phyloP scores from a whole-genome alignment of 202 grass and related monocot genomes.

The Thinopyrum obtusiflorum region DNA sequence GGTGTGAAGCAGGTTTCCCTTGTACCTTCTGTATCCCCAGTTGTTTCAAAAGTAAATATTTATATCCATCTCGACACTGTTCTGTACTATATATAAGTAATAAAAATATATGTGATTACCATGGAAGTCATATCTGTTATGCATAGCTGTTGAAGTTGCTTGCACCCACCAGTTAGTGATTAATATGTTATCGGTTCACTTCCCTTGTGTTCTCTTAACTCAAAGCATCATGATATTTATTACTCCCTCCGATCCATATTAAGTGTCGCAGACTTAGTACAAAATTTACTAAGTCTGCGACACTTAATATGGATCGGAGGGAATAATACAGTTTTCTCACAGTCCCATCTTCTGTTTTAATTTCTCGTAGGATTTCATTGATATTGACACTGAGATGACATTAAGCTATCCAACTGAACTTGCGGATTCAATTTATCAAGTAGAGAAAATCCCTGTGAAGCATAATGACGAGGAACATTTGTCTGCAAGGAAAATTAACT shows the following conservation, averaged over 20 bases:
- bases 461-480: constrained; percentile 30
- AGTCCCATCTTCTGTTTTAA: constrained; percentile 16
- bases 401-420: constrained; percentile 56
- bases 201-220: constrained; percentile 17
- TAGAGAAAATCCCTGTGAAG: constrained; percentile 51
- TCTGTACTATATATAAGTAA: not conserved
- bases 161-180: constrained; percentile 4
- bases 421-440: constrained; percentile 58
- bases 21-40: not conserved
- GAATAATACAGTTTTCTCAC: not conserved
- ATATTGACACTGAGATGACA: constrained; percentile 53
- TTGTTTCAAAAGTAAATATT: constrained; percentile 3
- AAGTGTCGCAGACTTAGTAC: too few relatives aligned
- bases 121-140: constrained; percentile 18
- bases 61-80: not conserved
- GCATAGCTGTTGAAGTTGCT: constrained; percentile 17
- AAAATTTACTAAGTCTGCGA: too few relatives aligned
- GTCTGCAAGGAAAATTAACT: constrained; percentile 43
- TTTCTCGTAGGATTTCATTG: constrained; percentile 60
- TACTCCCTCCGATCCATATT: not conserved
- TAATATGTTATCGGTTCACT: not conserved
- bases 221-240: constrained; percentile 24
- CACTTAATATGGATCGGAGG: too few relatives aligned
- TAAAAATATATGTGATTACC: not conserved
- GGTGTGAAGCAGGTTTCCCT: not conserved